Conservation (phyloP, 2,329 filamentous ascomycete species). For the Colletotrichum siamense region DNA sequence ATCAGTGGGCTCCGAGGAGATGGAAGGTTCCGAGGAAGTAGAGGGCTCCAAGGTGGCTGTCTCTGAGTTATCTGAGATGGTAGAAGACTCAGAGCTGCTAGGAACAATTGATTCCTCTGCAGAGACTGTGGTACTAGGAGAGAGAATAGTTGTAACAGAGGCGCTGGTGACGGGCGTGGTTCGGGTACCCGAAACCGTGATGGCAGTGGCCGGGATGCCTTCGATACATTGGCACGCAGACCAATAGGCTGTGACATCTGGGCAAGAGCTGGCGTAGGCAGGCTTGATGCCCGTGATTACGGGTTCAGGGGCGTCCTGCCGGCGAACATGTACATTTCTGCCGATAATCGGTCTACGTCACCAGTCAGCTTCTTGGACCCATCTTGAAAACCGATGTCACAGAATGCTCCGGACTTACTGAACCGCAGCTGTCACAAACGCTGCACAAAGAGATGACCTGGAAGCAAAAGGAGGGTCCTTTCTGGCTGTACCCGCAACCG, state of each 20-base stretch:
- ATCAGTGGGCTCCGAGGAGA: neutral
- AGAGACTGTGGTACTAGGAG: neutral
- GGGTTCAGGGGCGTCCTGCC: neutral
- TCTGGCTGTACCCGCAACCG: conserved; percentile 2
- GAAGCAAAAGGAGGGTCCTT: neutral
- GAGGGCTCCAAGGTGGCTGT: neutral
- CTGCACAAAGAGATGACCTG: neutral
- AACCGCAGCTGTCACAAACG: conserved; percentile 1
- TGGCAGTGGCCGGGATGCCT: conserved; percentile 19
- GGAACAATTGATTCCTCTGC: neutral
- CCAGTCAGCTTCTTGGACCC: neutral
- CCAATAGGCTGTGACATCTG: conserved; percentile 20
- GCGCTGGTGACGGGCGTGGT: neutral
- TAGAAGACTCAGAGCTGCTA: neutral
- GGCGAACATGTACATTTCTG: conserved; percentile 1
- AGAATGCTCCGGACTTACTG: neutral
- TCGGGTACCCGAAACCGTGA: conserved; percentile 4
- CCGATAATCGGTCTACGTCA: neutral
- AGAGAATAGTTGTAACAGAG: neutral
- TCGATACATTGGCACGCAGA: conserved; percentile 25
- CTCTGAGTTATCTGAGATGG: neutral
- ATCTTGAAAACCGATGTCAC: neutral
- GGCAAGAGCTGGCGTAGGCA: conserved; percentile 22
- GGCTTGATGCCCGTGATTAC: conserved; percentile 9
- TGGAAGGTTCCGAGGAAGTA: neutral